Evolutionary conservation across 2,329 filamentous ascomycete species (phyloP).

Genomic region (Coleophoma eucalyptorum): DNA sequence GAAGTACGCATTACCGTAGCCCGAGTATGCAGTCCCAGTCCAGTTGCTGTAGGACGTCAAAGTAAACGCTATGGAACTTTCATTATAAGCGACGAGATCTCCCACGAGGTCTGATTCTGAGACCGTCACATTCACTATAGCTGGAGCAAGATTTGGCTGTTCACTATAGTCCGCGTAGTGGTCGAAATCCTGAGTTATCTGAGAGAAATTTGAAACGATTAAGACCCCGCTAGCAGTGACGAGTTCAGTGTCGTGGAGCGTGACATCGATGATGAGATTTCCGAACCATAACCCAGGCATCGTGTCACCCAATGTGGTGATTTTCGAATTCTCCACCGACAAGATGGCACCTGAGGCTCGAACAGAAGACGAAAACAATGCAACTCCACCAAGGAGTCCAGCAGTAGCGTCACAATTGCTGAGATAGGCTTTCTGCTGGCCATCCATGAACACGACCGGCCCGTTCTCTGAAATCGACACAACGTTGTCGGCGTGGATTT

Average conservation of each 20-base stretch:
- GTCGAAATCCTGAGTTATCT: constrained; percentile 30
- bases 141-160: constrained; percentile 21
- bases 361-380: constrained; percentile 16
- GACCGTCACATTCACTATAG: constrained; percentile 21
- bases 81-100: constrained; percentile 29
- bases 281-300: constrained; percentile 29
- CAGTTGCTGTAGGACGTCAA: constrained; percentile 11
- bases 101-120: constrained; percentile 22
- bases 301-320: constrained; percentile 14
- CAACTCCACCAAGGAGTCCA: constrained; percentile 25
- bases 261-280: constrained; percentile 20
- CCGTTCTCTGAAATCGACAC: constrained; percentile 18
- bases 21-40: constrained; percentile 14
- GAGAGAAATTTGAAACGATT: constrained; percentile 21
- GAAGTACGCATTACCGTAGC: constrained; percentile 10
- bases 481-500: constrained; percentile 23
- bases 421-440: constrained; percentile 18
- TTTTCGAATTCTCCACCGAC: constrained; percentile 17
- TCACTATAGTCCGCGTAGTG: constrained; percentile 26
- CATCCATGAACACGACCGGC: constrained; percentile 25
- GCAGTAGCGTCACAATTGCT: constrained; percentile 19
- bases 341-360: constrained; percentile 15
- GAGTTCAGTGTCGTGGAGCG: constrained; percentile 12
- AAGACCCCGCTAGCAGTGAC: constrained; percentile 18
- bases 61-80: constrained; percentile 13